phyloP scores from a whole-genome alignment of 352 stramenopile species.

The Aphanomyces cochlioides region DNA sequence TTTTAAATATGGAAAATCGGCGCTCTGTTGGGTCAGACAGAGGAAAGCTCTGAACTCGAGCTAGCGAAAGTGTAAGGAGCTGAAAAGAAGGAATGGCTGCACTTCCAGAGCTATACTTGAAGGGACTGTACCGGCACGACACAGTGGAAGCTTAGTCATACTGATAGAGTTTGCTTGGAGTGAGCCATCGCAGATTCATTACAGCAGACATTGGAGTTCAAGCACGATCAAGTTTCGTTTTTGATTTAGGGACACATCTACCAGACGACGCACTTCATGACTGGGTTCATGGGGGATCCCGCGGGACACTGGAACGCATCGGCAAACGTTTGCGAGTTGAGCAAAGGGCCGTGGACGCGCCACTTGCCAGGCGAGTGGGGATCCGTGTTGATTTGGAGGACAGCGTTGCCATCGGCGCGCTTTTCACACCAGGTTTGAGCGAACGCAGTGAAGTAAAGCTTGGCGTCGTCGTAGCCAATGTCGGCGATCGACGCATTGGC shows the following conservation, averaged over 20 bases:
- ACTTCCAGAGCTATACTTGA: no score
- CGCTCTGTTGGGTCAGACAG: no score
- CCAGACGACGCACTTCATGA: constrained; percentile 71
- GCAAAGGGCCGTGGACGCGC: constrained; percentile 60
- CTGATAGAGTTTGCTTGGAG: no score
- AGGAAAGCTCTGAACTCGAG: no score
- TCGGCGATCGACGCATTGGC: constrained; percentile 22
- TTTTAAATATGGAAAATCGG: no score
- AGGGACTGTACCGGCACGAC: no score
- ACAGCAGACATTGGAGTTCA: no score
- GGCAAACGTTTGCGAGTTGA: constrained; percentile 64
- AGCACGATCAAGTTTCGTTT: no score
- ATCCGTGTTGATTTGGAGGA: constrained; percentile 50
- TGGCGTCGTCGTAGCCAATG: constrained; percentile 39
- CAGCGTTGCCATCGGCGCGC: constrained; percentile 40
- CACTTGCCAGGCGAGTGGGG: constrained; percentile 59
- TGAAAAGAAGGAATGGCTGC: no score
- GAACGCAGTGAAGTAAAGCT: constrained; percentile 66
- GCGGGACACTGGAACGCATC: constrained; percentile 57
- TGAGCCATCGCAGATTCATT: no score
- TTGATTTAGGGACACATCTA: constrained; percentile 33
- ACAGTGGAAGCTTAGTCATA: no score
- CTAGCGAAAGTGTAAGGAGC: no score
- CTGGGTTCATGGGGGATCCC: constrained; percentile 62
- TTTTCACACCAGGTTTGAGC: constrained; percentile 67